Evolutionary conservation across 352 stramenopile species (phyloP).

Genomic region (Phytophthora pinifolia): DNA sequence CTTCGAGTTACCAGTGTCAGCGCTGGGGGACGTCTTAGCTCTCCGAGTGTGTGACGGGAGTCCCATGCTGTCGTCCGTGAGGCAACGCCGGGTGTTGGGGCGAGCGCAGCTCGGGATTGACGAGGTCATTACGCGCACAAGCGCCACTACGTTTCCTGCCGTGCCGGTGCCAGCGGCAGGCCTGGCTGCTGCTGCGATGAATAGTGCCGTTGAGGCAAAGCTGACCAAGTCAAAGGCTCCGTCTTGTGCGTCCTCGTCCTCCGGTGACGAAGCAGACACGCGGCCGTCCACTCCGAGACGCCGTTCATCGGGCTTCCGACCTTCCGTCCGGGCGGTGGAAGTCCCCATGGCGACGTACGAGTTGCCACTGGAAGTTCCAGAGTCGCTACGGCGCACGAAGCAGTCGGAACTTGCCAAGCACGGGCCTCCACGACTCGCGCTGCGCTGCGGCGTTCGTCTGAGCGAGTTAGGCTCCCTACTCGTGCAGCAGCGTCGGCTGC

Average conservation of each 20-base stretch:
- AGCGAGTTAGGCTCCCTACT: conserved; percentile 46
- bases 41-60: conserved; percentile 62
- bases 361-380: conserved; percentile 60
- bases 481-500: conserved; percentile 40
- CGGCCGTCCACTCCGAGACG: conserved; percentile 7
- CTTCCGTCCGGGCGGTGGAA: conserved; percentile 1
- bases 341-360: conserved; percentile 67
- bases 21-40: conserved; percentile 51
- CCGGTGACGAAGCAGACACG: no score
- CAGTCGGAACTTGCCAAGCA: conserved; percentile 43
- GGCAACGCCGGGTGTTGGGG: conserved; percentile 52
- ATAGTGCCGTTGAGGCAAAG: conserved; percentile 5
- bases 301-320: conserved; percentile 3
- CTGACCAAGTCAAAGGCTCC: conserved; percentile 1
- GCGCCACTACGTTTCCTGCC: not conserved
- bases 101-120: conserved; percentile 37
- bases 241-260: conserved; percentile 11
- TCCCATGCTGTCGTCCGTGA: conserved; percentile 13
- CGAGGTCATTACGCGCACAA: conserved; percentile 50
- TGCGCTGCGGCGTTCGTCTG: conserved; percentile 56
- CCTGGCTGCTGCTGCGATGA: not conserved
- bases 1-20: conserved; percentile 53
- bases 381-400: conserved; percentile 42
- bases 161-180: not conserved
- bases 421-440: conserved; percentile 49